Percentiles rank a stretch among this genome's conserved stretches.
Conservation (phyloP, 805 yeast genomes). For the Candida chauliodis region DNA sequence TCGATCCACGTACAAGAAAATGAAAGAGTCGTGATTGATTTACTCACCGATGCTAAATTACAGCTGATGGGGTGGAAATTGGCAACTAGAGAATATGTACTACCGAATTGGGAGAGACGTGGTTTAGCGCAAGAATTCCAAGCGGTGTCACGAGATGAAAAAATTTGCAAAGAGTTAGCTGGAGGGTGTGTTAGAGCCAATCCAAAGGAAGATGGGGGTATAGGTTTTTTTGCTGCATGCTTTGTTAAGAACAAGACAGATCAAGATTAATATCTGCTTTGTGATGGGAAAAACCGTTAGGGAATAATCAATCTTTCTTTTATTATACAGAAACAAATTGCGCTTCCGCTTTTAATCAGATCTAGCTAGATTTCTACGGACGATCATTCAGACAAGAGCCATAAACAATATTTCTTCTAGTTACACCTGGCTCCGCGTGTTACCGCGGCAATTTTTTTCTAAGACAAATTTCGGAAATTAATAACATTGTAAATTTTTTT, state of each 20-base stretch:
- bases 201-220: slow-evolving; percentile 94
- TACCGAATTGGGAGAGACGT: slow-evolving; percentile 84
- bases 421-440: too few species aligned
- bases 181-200: slow-evolving; percentile 83
- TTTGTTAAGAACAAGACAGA: slow-evolving; percentile 46
- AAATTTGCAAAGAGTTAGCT: slow-evolving; percentile 46
- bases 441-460: too few species aligned
- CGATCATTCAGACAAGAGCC: too few species aligned
- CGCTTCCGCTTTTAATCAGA: too few species aligned
- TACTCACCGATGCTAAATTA: slow-evolving; percentile 65
- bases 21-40: slow-evolving; percentile 82
- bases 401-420: too few species aligned
- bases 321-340: too few species aligned
- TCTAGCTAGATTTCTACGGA: too few species aligned
- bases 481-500: too few species aligned
- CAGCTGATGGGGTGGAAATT: slow-evolving; percentile 73
- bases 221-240: slow-evolving; percentile 95
- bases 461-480: too few species aligned
- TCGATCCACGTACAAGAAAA: slow-evolving; percentile 92
- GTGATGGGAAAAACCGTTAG: too few species aligned
- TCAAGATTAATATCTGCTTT: not conserved
- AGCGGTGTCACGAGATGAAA: slow-evolving; percentile 43
- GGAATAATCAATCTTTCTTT: too few species aligned
- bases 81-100: slow-evolving; percentile 53
- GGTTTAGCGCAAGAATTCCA: slow-evolving; percentile 72